A percentile compares a stretch with the other conserved stretches of the same genome.
phyloP scores from a whole-genome alignment of 495 filamentous ascomycete species.

The Chaetomium cochliodes region DNA sequence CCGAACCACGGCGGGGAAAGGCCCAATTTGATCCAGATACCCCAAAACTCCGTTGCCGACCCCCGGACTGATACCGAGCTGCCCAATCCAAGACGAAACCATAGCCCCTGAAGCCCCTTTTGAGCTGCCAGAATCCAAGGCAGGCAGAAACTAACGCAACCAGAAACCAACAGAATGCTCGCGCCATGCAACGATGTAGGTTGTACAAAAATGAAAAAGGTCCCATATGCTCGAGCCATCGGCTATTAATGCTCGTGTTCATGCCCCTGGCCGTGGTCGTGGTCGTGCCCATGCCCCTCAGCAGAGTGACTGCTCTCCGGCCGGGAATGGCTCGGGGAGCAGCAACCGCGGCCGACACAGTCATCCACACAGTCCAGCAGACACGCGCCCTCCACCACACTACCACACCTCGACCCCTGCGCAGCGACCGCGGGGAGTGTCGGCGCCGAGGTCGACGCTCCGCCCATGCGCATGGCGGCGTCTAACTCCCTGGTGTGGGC shows the following conservation, averaged over 20 bases:
- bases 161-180: neutral
- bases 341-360: conserved; percentile 75
- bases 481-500: conserved; percentile 24
- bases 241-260: conserved; percentile 11
- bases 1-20: too few species aligned
- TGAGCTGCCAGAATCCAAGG: neutral
- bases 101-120: neutral
- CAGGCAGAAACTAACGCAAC: neutral
- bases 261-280: conserved; percentile 13
- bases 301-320: conserved; percentile 33
- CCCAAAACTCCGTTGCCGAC: neutral
- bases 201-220: neutral
- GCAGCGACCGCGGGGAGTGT: conserved; percentile 21
- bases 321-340: conserved; percentile 36
- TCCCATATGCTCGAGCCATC: neutral
- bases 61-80: neutral
- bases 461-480: conserved; percentile 38
- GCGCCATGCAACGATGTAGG: neutral
- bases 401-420: conserved; percentile 53
- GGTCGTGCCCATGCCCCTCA: conserved; percentile 19
- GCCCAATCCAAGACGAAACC: neutral
- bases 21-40: neutral
- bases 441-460: conserved; percentile 25
- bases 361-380: conserved; percentile 84
- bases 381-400: conserved; percentile 60